Conservation (phyloP, 768 basidiomycete species). For the Hygrocybe punicea region DNA sequence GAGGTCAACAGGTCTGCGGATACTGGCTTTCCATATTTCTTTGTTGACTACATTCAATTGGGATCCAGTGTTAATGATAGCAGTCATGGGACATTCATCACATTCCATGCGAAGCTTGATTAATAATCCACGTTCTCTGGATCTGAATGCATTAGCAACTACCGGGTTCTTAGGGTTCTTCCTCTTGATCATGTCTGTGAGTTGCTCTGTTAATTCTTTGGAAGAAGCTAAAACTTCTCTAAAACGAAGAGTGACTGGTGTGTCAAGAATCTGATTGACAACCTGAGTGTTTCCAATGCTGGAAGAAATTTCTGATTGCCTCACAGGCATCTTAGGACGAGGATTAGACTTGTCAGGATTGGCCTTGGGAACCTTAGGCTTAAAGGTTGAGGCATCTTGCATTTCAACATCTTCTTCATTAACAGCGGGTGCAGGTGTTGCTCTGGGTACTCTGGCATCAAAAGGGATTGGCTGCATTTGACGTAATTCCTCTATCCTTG, state of each 20-base stretch:
- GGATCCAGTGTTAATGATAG: no score
- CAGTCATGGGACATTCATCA: neutral
- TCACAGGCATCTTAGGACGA: neutral
- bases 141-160: neutral
- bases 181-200: no score
- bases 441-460: no score
- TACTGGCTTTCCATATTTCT: neutral
- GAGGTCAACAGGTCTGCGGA: neutral
- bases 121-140: neutral
- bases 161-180: no score
- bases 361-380: neutral
- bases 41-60: neutral
- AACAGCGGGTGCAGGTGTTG: no score
- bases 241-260: no score
- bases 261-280: no score
- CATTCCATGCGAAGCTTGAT: neutral
- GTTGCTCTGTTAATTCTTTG: no score
- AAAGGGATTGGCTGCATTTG: no score
- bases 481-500: no score
- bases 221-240: no score
- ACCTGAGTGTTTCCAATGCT: no score
- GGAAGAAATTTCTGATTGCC: neutral
- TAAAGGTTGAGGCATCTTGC: neutral
- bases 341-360: neutral
- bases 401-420: neutral